Percentiles rank a stretch among this genome's conserved stretches.
Conservation (phyloP, 116 monocot genomes). For the Trichopus zeylanicus region DNA sequence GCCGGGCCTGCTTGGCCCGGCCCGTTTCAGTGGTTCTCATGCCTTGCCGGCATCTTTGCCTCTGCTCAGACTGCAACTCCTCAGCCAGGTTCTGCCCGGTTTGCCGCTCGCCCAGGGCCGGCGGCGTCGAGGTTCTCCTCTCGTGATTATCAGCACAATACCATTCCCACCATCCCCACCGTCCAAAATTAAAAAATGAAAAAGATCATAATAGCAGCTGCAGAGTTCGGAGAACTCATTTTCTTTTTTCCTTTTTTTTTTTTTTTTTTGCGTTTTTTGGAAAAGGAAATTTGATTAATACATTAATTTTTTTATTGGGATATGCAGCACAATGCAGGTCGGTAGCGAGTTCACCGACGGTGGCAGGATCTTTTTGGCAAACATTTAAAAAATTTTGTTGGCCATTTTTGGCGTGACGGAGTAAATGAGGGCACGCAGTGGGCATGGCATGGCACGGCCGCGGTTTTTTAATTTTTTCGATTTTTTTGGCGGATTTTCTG, state of each 20-base stretch:
- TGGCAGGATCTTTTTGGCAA: no score
- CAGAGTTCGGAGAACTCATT: neutral
- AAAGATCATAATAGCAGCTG: neutral
- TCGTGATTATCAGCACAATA: constrained; percentile 11
- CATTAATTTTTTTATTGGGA: neutral
- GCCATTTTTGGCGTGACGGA: no score
- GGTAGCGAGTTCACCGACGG: no score
- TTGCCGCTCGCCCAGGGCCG: constrained; percentile 39
- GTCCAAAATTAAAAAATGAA: neutral
- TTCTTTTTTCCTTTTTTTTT: neutral
- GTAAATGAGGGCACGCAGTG: no score
- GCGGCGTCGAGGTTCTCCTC: constrained; percentile 48
- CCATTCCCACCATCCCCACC: no score
- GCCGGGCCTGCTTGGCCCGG: constrained; percentile 28
- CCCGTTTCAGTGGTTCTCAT: constrained; percentile 49
- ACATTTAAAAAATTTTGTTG: no score
- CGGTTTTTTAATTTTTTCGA: no score
- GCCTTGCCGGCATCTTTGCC: constrained; percentile 60
- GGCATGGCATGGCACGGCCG: no score
- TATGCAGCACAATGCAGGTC: no score
- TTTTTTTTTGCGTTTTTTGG: neutral
- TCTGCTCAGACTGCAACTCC: constrained; percentile 50
- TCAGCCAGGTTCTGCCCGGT: constrained; percentile 37
- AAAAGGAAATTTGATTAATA: neutral
- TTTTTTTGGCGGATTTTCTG: no score